These are phyloP conservation scores for Sutorius eximius DNA, from an alignment of 1,284 basidiomycete genomes.

Conservation along the genomic window DNA sequence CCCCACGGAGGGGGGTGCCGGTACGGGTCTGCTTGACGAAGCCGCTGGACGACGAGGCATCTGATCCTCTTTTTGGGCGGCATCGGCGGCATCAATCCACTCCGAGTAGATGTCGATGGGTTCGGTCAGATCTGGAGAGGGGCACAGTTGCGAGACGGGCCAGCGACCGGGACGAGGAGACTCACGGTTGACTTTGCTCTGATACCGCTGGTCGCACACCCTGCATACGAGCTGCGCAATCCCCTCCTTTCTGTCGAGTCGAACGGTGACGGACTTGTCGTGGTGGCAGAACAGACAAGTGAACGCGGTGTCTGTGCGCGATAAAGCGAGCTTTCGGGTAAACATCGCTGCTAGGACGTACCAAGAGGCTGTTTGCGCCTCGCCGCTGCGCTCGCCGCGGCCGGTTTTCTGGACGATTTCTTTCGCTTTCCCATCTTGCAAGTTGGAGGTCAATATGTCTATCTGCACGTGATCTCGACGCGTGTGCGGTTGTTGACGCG, in stretches of 20 bases:
- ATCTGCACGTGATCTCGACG: conserved; percentile 37
- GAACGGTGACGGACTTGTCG: conserved; percentile 84
- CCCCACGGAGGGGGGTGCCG: conserved; percentile 37
- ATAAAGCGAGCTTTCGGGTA: not conserved
- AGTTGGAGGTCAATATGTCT: not conserved
- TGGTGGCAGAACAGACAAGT: conserved; percentile 91
- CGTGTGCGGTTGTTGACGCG: conserved; percentile 21
- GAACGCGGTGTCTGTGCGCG: conserved; percentile 64
- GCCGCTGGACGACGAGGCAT: conserved; percentile 52
- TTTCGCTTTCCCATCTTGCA: conserved; percentile 79
- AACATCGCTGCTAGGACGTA: conserved; percentile 34
- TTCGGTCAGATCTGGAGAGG: conserved; percentile 68
- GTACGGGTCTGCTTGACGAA: conserved; percentile 55
- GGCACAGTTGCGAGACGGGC: conserved; percentile 17
- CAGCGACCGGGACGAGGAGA: conserved; percentile 19
- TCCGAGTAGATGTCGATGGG: conserved; percentile 89
- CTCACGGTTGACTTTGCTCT: conserved; percentile 83
- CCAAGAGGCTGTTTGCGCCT: conserved; percentile 71
- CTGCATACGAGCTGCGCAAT: conserved; percentile 75
- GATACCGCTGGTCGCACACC: conserved; percentile 79
- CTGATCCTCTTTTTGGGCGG: conserved; percentile 65
- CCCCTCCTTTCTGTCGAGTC: conserved; percentile 82
- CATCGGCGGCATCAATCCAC: conserved; percentile 90
- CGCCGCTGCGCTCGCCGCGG: conserved; percentile 50
- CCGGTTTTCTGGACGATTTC: conserved; percentile 76